Evolutionary conservation across 164 flowering plant species (phyloP).

Genomic region (Echeveria elegans): DNA sequence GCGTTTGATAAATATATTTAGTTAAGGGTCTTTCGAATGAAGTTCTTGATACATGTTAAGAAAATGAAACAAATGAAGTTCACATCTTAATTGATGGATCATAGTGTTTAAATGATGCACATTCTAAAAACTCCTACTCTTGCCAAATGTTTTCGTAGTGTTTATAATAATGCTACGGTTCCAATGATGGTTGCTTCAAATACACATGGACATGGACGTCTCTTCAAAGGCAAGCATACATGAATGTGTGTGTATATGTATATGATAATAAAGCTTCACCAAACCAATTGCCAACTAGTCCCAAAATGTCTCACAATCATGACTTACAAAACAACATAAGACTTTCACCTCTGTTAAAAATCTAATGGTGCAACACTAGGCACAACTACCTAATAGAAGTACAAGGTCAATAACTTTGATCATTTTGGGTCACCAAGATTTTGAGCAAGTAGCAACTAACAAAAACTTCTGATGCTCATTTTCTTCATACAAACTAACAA

Average conservation of each 20-base stretch:
- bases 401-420: neutral
- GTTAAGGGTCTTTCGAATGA: too few species aligned
- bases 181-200: too few species aligned
- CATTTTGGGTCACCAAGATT: conserved; percentile 3
- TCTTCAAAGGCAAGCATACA: neutral
- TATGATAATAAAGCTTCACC: neutral
- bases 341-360: neutral
- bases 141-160: too few species aligned
- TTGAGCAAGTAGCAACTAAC: neutral
- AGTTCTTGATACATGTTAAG: too few species aligned
- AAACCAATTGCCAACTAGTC: neutral
- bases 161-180: too few species aligned
- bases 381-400: neutral
- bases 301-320: neutral
- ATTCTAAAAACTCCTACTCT: too few species aligned
- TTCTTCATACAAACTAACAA: conserved; percentile 1
- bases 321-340: neutral
- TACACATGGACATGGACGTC: neutral
- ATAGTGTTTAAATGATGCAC: too few species aligned
- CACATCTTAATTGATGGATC: too few species aligned
- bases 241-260: too few species aligned
- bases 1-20: too few species aligned
- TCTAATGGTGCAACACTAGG: neutral
- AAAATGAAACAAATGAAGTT: too few species aligned
- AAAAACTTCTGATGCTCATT: neutral